Percentiles rank a stretch among this genome's conserved stretches.
Conservation (phyloP, 139 green algal genomes). For the Tetraselmis striata region DNA sequence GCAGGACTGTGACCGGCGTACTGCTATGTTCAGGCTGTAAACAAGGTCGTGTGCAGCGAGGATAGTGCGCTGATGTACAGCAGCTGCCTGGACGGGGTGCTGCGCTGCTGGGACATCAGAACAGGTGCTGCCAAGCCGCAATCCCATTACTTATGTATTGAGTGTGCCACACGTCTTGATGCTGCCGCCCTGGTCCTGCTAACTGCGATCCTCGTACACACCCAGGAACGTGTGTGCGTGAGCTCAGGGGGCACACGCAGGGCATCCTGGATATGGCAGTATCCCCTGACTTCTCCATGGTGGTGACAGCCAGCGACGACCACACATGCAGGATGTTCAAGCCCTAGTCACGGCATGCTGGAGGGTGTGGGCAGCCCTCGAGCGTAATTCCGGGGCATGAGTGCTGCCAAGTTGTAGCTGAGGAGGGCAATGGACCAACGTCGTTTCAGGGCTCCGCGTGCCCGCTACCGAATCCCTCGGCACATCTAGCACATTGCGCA, state of each 20-base stretch:
- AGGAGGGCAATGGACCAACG: no score
- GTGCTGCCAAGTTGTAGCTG: no score
- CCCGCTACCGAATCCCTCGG: no score
- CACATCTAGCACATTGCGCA: no score
- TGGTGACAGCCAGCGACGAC: slow-evolving; percentile 70
- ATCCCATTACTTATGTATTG: background rate
- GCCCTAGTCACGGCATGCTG: no score
- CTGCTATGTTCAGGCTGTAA: background rate
- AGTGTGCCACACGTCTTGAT: background rate
- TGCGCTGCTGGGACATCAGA: slow-evolving; percentile 72
- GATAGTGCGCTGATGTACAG: slow-evolving; percentile 57
- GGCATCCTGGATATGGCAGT: slow-evolving; percentile 63
- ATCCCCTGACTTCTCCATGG: slow-evolving; percentile 48
- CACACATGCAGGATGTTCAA: slow-evolving; percentile 59
- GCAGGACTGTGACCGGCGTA: background rate
- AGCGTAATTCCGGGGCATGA: no score
- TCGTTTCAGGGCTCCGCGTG: no score
- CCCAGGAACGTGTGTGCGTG: slow-evolving; percentile 28
- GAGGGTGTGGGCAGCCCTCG: no score
- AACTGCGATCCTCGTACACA: background rate
- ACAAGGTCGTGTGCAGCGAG: slow-evolving; percentile 1
- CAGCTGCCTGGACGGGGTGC: slow-evolving; percentile 65
- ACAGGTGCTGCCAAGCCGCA: slow-evolving; percentile 26
- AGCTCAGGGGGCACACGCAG: slow-evolving; percentile 48
- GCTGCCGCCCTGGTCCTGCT: background rate